Evolutionary conservation across 345 rosid genomes (phyloP).

Genomic region (Aethionema arabicum): DNA sequence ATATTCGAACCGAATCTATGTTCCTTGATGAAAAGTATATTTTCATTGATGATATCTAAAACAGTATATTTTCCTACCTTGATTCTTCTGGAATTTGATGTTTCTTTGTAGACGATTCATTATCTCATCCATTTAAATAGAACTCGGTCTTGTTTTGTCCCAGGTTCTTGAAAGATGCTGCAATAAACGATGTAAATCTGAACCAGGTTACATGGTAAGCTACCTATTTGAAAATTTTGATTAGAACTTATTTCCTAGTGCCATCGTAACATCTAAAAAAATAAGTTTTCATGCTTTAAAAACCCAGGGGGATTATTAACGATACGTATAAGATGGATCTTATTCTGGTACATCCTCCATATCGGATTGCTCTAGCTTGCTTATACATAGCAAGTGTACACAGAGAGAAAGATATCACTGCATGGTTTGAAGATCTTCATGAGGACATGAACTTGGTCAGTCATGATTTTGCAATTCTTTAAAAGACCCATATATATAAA

Average conservation of each 20-base stretch:
- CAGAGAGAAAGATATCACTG: slow-evolving; percentile 72
- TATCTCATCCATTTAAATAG: not conserved
- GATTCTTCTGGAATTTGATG: not conserved
- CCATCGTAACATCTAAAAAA: not conserved
- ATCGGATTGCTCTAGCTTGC: slow-evolving; percentile 85
- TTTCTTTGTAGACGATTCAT: not conserved
- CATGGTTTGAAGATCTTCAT: slow-evolving; percentile 94
- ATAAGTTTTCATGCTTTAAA: not conserved
- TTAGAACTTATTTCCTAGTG: not conserved
- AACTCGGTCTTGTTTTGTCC: slow-evolving; percentile 8
- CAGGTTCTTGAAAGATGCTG: slow-evolving; percentile 84
- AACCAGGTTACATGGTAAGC: slow-evolving; percentile 77
- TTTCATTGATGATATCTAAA: slow-evolving; percentile 2
- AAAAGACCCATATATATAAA: not conserved
- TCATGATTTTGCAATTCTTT: slow-evolving; percentile 7
- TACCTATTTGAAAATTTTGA: not conserved
- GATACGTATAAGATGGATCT: slow-evolving; percentile 98
- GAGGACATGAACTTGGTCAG: slow-evolving; percentile 93
- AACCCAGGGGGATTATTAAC: slow-evolving; percentile 75
- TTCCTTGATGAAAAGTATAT: not conserved
- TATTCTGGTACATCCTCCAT: slow-evolving; percentile 84
- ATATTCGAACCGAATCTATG: not conserved
- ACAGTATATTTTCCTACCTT: not conserved
- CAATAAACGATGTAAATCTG: slow-evolving; percentile 59
- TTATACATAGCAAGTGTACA: slow-evolving; percentile 74